phyloP scores from a whole-genome alignment of 75 land plant genomes.

The Picea glauca region DNA sequence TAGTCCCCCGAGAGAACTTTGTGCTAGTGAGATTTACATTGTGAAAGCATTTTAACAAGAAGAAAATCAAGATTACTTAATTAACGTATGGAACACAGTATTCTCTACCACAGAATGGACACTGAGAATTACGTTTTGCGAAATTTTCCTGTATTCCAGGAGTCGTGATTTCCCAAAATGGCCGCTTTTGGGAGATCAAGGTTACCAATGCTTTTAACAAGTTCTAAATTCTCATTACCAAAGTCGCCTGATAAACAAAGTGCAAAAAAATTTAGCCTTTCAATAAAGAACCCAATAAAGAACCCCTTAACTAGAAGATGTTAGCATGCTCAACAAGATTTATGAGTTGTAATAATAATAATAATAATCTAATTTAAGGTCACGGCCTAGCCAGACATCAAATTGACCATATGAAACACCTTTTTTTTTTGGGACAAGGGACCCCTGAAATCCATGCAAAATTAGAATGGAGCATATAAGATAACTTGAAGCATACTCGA shows the following conservation, averaged over 20 bases:
- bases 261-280: not conserved
- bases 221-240: slow-evolving; percentile 88
- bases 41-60: not conserved
- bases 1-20: not conserved
- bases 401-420: too few relatives aligned
- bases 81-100: not conserved
- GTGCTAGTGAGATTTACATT: not conserved
- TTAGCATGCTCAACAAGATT: too few relatives aligned
- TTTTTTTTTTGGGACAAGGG: not conserved
- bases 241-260: slow-evolving; percentile 67
- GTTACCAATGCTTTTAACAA: slow-evolving; percentile 64
- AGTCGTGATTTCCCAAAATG: slow-evolving; percentile 92
- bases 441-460: not conserved
- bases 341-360: too few relatives aligned
- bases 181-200: slow-evolving; percentile 74
- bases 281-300: not conserved
- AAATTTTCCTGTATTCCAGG: slow-evolving; percentile 51
- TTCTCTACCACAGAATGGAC: not conserved
- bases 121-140: slow-evolving; percentile 31
- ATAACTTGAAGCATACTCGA: slow-evolving; percentile 4
- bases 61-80: not conserved
- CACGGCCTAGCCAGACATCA: too few relatives aligned
- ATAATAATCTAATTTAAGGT: too few relatives aligned
- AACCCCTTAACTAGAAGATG: not conserved
- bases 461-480: slow-evolving; percentile 1